Evolutionary conservation across 345 rosid genomes (phyloP), one percentile per base, ranked within the genome.

Genomic region (Eucalyptus globulus): DNA sequence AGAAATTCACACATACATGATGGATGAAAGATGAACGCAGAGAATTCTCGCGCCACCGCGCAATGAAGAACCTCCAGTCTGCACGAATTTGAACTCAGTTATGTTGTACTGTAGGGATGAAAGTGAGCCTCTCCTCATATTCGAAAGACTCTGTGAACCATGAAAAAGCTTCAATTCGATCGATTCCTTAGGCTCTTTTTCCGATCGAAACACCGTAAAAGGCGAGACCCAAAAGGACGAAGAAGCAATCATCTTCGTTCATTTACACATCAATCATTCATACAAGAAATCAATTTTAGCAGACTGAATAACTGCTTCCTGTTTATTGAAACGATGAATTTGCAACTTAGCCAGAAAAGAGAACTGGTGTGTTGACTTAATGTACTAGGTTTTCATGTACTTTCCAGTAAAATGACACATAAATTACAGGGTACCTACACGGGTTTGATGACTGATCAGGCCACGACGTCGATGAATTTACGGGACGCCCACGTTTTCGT

Each of bases 401-500:
- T 49, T 49, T 27, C 45, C 87, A 51, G 56, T 19, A 86, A 86
- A 86, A 51, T 3, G 53, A 86, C 16, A 86, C 9, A 86, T 37
- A 50, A 86, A 86, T 54, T 49, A 86, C 87, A 86, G 12, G 12
- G 81, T 83, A 83, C 54, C 43, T 86, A 56, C 90, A 29, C 26
- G 88, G 88, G 80, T 44, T 45, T 69, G 44, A 49, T 86, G 76
- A 56, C 56, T 47, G 72, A 56, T 89, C 90, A 89, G 62, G 88
- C 80, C 88, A 89, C 91, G 88, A 94, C 90, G 90, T 94, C 94
- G 24, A 96, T 92, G 60, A 89, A 89, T 89, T 93, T 96, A 56
- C 87, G 87, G 5, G 90, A 87, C 5, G 94, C 95, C 94, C 91
- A 89, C 44, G 43, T 91, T 89, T 90, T 92, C 13, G 93, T 93